Evolutionary conservation across 495 filamentous ascomycete species (phyloP), one percentile per base, ranked within the genome.

Genomic region (Parathielavia hyrcaniae): DNA sequence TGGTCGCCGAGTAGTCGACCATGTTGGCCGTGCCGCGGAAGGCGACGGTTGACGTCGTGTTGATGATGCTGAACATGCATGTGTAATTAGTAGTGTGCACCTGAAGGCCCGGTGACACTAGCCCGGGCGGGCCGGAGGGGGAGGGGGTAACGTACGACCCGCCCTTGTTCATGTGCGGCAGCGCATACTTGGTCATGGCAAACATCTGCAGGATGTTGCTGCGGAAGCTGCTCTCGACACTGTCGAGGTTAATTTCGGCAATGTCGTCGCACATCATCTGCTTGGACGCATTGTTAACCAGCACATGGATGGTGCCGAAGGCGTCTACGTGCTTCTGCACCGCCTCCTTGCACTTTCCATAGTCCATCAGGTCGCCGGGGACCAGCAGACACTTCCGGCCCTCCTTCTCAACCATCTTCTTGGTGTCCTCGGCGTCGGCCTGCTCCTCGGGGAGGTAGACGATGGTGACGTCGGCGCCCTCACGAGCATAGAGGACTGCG

Each of bases 171-270:
- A 85, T 79, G 57, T 84, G 75, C 6, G 76, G 77, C 19, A 86
- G 59, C 4, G 81, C 75, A 59, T 73, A 84, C 62, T 86, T 87
- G 12, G 79, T 76, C 58, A 86, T 68, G 19, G 82, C 79, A 62
- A 87, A 81, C 75, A 86, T 82, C 61, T 79, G 76, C 38, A 85
- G 62, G 46, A 87, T 77, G 53, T 88, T 86, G 50, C 67, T 75
- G 22, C 74, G 71, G 73, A 83, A 87, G 0, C 74, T 75, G 53
- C 76, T 75, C 50, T 79, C 74, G 12, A 81, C 76, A 13, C 70
- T 67, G 34, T 77, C 73, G 19, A 83, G 68, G 55, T 66, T 55
- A 32, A 81, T 84, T 3, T 84, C 70, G 1, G 61, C 61, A 23
- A 85, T 70, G 38, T 83, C 75, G 13, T 71, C 64, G 64, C 74